Conservation (phyloP, 257 asterid genomes). For the Cordia subcordata region DNA sequence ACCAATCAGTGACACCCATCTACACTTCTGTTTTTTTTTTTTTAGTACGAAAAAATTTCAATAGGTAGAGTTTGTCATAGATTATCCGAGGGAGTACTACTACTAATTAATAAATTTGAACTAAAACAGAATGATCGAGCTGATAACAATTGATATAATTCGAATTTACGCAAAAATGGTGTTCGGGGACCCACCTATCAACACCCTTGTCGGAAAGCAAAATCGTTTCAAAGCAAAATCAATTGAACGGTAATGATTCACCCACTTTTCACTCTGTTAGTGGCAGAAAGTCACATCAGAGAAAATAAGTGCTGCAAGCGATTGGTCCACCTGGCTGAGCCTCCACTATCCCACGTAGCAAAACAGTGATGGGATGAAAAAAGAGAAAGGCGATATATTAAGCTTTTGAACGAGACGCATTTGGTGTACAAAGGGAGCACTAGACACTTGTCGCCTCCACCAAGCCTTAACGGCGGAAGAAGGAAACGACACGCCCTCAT, state of each 20-base stretch:
- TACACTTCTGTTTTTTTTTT: no score
- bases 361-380: slow-evolving; percentile 8
- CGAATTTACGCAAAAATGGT: no score
- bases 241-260: slow-evolving; percentile 23
- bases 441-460: slow-evolving; percentile 86
- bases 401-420: slow-evolving; percentile 26
- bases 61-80: no score
- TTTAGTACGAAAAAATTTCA: no score
- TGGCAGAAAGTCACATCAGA: slow-evolving; percentile 30
- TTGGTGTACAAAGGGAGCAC: slow-evolving; percentile 29
- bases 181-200: no score
- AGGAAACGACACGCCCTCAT: slow-evolving; percentile 65
- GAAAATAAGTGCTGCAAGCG: neutral
- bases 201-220: no score
- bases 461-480: slow-evolving; percentile 50
- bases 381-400: neutral
- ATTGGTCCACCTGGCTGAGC: slow-evolving; percentile 49
- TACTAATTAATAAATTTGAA: no score
- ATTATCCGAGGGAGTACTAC: no score
- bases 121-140: no score
- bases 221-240: no score
- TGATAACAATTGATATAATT: no score
- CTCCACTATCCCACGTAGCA: slow-evolving; percentile 11
- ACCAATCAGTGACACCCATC: no score
- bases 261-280: slow-evolving; percentile 36